Evolutionary conservation across 352 stramenopile genomes (phyloP).

Genomic region (Elongisporangium undulatum): DNA sequence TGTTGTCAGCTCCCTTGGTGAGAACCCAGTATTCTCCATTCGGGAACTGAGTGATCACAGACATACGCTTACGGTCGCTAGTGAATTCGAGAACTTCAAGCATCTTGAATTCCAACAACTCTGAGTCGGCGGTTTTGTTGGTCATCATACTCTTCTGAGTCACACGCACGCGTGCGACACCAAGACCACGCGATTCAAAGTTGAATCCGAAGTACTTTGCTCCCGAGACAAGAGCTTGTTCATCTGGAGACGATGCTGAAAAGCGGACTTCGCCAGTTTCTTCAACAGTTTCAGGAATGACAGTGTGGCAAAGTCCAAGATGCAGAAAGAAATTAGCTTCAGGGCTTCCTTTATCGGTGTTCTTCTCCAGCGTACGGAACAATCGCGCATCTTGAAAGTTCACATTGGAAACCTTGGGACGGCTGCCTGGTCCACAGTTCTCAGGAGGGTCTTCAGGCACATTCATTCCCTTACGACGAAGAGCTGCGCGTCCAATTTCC

Average conservation of each 20-base stretch:
- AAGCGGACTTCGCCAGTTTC: slow-evolving; percentile 49
- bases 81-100: slow-evolving; percentile 97
- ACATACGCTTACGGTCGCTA: slow-evolving; percentile 83
- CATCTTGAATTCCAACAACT: slow-evolving; percentile 73
- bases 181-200: slow-evolving; percentile 65
- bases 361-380: slow-evolving; percentile 34
- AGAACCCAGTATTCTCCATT: slow-evolving; percentile 67
- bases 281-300: slow-evolving; percentile 62
- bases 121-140: slow-evolving; percentile 25
- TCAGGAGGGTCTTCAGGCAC: slow-evolving; percentile 38
- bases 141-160: slow-evolving; percentile 33
- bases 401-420: slow-evolving; percentile 57
- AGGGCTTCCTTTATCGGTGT: slow-evolving; percentile 18
- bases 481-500: slow-evolving; percentile 68
- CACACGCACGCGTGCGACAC: slow-evolving; percentile 57
- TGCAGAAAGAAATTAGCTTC: slow-evolving; percentile 85
- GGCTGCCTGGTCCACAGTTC: slow-evolving; percentile 9
- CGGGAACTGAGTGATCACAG: slow-evolving; percentile 64
- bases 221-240: slow-evolving; percentile 86
- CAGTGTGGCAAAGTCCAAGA: slow-evolving; percentile 77
- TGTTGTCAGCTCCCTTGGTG: slow-evolving; percentile 92
- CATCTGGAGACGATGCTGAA: slow-evolving; percentile 81
- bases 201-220: slow-evolving; percentile 77
- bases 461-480: slow-evolving; percentile 55
- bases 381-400: slow-evolving; percentile 72